These are phyloP conservation scores for Xylaria castorea DNA, from an alignment of 495 filamentous ascomycete genomes.

Conservation along the genomic window DNA sequence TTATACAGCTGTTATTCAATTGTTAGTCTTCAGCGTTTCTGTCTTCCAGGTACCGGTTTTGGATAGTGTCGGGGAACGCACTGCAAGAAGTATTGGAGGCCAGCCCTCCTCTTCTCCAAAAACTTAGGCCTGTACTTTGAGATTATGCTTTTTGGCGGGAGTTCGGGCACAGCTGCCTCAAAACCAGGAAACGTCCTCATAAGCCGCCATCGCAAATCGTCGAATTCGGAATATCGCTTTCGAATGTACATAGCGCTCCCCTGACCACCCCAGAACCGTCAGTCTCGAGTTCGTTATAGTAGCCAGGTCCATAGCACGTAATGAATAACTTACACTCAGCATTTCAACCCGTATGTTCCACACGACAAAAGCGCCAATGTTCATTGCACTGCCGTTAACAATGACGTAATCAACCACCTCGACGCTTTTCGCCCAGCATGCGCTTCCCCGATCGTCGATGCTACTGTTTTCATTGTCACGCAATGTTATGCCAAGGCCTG, in stretches of 20 bases:
- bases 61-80: constrained; percentile 36
- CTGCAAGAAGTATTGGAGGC: constrained; percentile 64
- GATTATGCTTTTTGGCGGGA: constrained; percentile 63
- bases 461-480: constrained; percentile 59
- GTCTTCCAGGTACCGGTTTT: neutral
- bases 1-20: constrained; percentile 52
- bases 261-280: constrained; percentile 35
- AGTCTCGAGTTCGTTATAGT: neutral
- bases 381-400: constrained; percentile 57
- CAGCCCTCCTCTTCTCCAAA: constrained; percentile 58
- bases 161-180: constrained; percentile 58
- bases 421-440: constrained; percentile 64
- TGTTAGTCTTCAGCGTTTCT: neutral
- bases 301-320: neutral
- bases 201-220: constrained; percentile 56
- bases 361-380: constrained; percentile 64
- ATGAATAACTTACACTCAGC: constrained; percentile 45
- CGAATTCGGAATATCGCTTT: constrained; percentile 66
- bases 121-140: constrained; percentile 60
- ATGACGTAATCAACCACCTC: constrained; percentile 57
- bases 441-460: constrained; percentile 53
- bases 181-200: constrained; percentile 62
- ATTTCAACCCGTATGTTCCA: constrained; percentile 64
- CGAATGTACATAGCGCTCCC: constrained; percentile 61
- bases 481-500: constrained; percentile 56